A percentile compares a stretch with the other conserved stretches of the same genome.
Conservation (phyloP, 2,329 filamentous ascomycete species). For the Cladosporium sp. region DNA sequence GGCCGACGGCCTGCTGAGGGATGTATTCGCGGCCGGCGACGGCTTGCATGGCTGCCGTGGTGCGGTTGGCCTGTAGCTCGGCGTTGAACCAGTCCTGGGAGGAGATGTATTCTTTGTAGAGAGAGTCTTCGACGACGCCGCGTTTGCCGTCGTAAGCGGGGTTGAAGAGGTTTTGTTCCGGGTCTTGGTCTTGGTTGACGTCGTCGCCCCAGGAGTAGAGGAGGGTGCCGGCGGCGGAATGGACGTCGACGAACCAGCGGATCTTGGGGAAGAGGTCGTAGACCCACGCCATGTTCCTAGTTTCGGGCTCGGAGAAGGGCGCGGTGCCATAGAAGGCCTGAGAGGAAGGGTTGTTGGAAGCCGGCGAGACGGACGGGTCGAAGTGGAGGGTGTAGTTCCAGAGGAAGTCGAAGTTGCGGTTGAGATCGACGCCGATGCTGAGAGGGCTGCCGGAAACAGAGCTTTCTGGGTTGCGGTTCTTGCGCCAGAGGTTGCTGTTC, state of each 20-base stretch:
- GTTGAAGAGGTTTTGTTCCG: slow-evolving; percentile 52
- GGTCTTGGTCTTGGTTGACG: slow-evolving; percentile 44
- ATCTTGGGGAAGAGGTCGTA: slow-evolving; percentile 48
- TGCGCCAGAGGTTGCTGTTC: slow-evolving; percentile 51
- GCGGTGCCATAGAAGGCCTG: slow-evolving; percentile 50
- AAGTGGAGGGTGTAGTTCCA: slow-evolving; percentile 53
- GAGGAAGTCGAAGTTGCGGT: slow-evolving; percentile 56
- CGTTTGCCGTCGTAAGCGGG: slow-evolving; percentile 48
- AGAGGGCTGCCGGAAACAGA: slow-evolving; percentile 22
- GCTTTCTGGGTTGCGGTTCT: slow-evolving; percentile 50
- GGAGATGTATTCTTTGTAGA: slow-evolving; percentile 43
- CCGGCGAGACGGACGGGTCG: slow-evolving; percentile 32
- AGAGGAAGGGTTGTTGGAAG: slow-evolving; percentile 41
- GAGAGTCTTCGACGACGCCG: slow-evolving; percentile 50
- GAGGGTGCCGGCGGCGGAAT: slow-evolving; percentile 51
- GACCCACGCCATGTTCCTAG: slow-evolving; percentile 51
- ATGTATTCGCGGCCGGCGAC: slow-evolving; percentile 35
- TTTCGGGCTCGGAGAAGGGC: slow-evolving; percentile 55
- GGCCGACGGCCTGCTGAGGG: slow-evolving; percentile 31
- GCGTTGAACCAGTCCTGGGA: slow-evolving; percentile 32
- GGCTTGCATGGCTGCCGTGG: slow-evolving; percentile 34
- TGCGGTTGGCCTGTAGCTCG: slow-evolving; percentile 31
- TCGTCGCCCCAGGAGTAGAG: slow-evolving; percentile 58
- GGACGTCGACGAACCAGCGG: slow-evolving; percentile 57
- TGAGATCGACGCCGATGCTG: slow-evolving; percentile 49